Conservation (phyloP, 306 rosid genomes). For the Boehmeria nivea region DNA sequence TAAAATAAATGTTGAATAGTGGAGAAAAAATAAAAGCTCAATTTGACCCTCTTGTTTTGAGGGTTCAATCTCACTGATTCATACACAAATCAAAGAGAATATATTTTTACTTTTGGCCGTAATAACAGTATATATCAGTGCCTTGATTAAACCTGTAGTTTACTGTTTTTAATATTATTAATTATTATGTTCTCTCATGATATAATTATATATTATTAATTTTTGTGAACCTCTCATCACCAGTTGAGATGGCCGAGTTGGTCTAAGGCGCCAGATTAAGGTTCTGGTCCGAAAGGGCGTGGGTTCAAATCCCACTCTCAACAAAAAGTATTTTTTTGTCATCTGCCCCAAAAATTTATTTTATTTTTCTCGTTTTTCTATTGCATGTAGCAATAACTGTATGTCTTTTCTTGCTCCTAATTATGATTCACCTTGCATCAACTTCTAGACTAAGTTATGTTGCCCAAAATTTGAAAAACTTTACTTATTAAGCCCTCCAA, state of each 20-base stretch:
- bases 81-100: too few species aligned
- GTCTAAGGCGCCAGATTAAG: slow-evolving; percentile 6
- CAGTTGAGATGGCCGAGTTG: slow-evolving; percentile 4
- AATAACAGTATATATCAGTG: neutral
- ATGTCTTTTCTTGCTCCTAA: too few species aligned
- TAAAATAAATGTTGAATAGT: too few species aligned
- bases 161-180: neutral
- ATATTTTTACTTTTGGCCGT: too few species aligned
- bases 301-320: slow-evolving; percentile 12
- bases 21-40: neutral
- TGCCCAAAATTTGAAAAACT: too few species aligned
- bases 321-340: neutral
- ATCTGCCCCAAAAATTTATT: too few species aligned
- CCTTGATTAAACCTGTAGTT: neutral
- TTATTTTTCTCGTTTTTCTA: too few species aligned
- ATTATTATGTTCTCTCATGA: neutral
- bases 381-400: too few species aligned
- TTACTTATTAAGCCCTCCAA: too few species aligned
- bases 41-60: neutral
- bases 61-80: too few species aligned
- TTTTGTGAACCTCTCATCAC: neutral
- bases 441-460: too few species aligned
- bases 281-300: slow-evolving; percentile 12
- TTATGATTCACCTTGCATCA: too few species aligned
- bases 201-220: neutral